These are phyloP conservation scores for Avena sativa DNA, from an alignment of 176 grass and related monocot genomes.

Conservation along the genomic window DNA sequence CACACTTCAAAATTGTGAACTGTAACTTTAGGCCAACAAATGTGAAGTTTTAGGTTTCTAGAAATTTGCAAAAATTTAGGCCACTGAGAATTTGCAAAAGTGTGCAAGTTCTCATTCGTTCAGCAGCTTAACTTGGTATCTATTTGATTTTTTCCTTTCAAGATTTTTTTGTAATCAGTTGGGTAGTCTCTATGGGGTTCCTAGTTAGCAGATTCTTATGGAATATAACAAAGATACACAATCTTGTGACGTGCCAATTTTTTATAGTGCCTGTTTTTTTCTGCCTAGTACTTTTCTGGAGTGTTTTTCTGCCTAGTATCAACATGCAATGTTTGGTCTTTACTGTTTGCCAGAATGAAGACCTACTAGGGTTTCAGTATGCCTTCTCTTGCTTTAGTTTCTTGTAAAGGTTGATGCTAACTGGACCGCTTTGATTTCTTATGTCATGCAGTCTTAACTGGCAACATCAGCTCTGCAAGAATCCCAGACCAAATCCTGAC, in stretches of 20 bases:
- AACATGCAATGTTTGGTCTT: constrained; percentile 34
- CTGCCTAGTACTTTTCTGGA: background rate
- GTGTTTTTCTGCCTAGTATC: background rate
- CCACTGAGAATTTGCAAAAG: background rate
- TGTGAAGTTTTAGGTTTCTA: background rate
- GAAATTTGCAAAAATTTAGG: background rate
- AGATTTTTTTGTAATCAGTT: constrained; percentile 25
- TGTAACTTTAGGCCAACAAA: background rate
- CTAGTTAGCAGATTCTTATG: background rate
- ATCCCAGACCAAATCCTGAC: constrained; percentile 95
- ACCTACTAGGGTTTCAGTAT: constrained; percentile 15
- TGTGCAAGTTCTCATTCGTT: background rate
- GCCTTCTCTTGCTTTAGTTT: constrained; percentile 19
- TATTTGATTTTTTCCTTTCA: constrained; percentile 5
- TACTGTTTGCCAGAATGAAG: constrained; percentile 24
- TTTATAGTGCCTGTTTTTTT: background rate
- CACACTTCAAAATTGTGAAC: background rate
- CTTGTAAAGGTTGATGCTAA: constrained; percentile 30
- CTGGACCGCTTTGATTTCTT: constrained; percentile 22
- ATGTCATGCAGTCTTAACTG: constrained; percentile 80
- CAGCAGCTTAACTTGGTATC: background rate
- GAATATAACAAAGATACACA: background rate
- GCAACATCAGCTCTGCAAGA: constrained; percentile 99
- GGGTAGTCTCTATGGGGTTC: background rate
- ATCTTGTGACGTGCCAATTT: background rate